Conservation (phyloP, 225 moss, liverwort and hornwort species). For the Antitrichia curtipendula region DNA sequence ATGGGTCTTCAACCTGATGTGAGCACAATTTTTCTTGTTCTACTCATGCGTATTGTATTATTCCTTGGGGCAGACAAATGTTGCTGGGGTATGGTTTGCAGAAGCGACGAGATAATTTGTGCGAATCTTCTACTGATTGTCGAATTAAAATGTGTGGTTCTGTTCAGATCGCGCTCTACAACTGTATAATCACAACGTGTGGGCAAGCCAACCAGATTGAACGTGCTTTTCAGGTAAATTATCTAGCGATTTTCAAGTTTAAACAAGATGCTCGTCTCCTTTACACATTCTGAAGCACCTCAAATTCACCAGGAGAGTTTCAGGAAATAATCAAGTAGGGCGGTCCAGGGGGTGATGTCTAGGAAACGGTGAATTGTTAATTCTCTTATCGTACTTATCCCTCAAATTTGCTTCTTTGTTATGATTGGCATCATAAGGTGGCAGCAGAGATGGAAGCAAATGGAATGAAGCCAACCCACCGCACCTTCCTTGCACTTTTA, state of each 20-base stretch:
- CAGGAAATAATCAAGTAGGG: not conserved
- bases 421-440: constrained; percentile 15
- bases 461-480: constrained; percentile 65
- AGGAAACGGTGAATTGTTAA: not conserved
- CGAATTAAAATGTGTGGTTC: not conserved
- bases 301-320: not conserved
- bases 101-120: not conserved
- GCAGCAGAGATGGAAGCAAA: constrained; percentile 69
- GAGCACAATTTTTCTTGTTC: not conserved
- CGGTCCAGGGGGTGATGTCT: not conserved
- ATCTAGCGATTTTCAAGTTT: not conserved
- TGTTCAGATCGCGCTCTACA: constrained; percentile 44
- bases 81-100: not conserved
- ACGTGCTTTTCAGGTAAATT: constrained; percentile 63
- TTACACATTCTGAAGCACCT: not conserved
- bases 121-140: not conserved
- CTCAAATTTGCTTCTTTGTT: not conserved
- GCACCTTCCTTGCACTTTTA: constrained; percentile 68
- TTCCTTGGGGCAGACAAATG: not conserved
- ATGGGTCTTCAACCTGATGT: constrained; percentile 83
- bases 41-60: not conserved
- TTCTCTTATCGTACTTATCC: not conserved
- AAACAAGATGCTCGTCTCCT: not conserved
- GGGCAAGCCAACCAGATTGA: constrained; percentile 50
- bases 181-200: constrained; percentile 65